These are phyloP conservation scores for Lizonia empirigonia DNA, from an alignment of 2,329 filamentous ascomycete species.

Conservation along the genomic window DNA sequence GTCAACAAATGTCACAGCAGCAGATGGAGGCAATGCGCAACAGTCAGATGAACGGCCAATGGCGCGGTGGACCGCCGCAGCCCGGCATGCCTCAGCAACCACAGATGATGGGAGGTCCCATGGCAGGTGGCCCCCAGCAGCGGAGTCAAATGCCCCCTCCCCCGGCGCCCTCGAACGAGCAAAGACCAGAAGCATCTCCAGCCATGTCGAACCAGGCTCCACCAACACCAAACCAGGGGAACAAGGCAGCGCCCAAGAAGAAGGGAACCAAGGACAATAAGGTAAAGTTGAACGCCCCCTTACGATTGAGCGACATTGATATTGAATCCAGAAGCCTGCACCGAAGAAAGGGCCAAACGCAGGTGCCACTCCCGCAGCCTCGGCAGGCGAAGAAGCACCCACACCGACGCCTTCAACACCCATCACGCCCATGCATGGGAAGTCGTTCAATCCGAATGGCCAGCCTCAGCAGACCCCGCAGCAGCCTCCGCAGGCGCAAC, in stretches of 20 bases:
- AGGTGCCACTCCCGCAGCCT: slow-evolving; percentile 50
- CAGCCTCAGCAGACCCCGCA: slow-evolving; percentile 28
- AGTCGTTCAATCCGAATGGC: slow-evolving; percentile 49
- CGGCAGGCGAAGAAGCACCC: slow-evolving; percentile 53
- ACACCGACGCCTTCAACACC: slow-evolving; percentile 57
- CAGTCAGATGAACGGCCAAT: slow-evolving; percentile 18
- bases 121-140: slow-evolving; percentile 72
- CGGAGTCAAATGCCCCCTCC: slow-evolving; percentile 62
- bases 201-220: slow-evolving; percentile 61
- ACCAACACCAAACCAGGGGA: slow-evolving; percentile 74
- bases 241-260: slow-evolving; percentile 79
- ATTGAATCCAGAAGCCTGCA: slow-evolving; percentile 48
- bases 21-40: slow-evolving; percentile 57
- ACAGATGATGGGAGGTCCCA: slow-evolving; percentile 57
- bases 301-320: slow-evolving; percentile 40
- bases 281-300: slow-evolving; percentile 57
- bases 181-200: slow-evolving; percentile 55
- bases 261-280: slow-evolving; percentile 72
- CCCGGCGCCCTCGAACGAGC: slow-evolving; percentile 52
- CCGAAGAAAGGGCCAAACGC: slow-evolving; percentile 49
- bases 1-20: slow-evolving; percentile 64
- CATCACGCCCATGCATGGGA: slow-evolving; percentile 53
- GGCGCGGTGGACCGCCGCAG: slow-evolving; percentile 39
- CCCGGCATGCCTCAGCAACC: slow-evolving; percentile 61
- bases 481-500: slow-evolving; percentile 39